Conservation (phyloP, 768 basidiomycete genomes). For the Amanita brunnescens region DNA sequence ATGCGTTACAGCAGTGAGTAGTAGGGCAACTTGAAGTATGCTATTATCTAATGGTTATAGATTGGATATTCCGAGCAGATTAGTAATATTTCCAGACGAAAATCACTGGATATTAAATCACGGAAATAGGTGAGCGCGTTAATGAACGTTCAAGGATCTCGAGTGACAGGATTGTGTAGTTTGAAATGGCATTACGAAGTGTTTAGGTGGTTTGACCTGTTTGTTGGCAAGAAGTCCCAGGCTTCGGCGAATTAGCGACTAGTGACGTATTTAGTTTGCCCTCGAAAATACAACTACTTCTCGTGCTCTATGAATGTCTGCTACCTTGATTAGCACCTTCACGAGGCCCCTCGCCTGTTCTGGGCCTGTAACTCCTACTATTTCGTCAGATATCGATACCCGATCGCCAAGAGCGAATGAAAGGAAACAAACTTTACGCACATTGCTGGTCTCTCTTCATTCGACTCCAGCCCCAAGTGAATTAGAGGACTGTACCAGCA, state of each 20-base stretch:
- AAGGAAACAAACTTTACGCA: neutral
- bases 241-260: neutral
- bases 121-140: slow-evolving; percentile 50
- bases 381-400: neutral
- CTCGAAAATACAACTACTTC: neutral
- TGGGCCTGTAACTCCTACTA: neutral
- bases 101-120: slow-evolving; percentile 89
- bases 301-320: slow-evolving; percentile 1
- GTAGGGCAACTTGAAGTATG: slow-evolving; percentile 7
- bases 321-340: slow-evolving; percentile 4
- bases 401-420: neutral
- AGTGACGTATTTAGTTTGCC: neutral
- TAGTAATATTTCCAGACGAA: slow-evolving; percentile 83
- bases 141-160: neutral
- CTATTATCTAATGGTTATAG: slow-evolving; percentile 25
- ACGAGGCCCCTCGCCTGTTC: slow-evolving; percentile 2
- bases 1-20: slow-evolving; percentile 75
- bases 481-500: neutral
- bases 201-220: slow-evolving; percentile 80
- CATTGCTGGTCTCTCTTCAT: slow-evolving; percentile 1
- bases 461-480: neutral
- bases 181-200: slow-evolving; percentile 96
- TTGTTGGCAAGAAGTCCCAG: slow-evolving; percentile 34
- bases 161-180: slow-evolving; percentile 25
- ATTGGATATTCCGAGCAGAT: slow-evolving; percentile 59